phyloP scores from a whole-genome alignment of 2,329 filamentous ascomycete genomes.

The Calonectria fujianensis region DNA sequence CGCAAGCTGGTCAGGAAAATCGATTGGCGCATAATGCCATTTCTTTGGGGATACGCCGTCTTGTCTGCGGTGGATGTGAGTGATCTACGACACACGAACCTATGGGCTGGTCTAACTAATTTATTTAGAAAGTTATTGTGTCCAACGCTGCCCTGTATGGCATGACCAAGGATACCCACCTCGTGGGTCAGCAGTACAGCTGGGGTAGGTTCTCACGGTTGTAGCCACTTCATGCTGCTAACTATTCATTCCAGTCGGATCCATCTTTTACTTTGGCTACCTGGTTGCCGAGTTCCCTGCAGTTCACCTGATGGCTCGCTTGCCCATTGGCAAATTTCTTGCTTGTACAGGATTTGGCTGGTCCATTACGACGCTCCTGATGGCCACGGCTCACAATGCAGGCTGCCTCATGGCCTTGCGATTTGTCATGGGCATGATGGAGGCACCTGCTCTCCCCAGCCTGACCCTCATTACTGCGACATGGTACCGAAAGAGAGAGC shows the following conservation, averaged over 20 bases:
- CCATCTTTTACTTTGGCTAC: constrained; percentile 43
- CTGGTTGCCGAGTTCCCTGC: constrained; percentile 23
- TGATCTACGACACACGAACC: neutral
- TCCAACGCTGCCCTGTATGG: constrained; percentile 43
- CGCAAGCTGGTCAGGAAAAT: constrained; percentile 35
- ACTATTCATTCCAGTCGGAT: constrained; percentile 16
- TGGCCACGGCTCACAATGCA: constrained; percentile 61
- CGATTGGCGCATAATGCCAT: constrained; percentile 41
- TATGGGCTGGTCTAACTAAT: neutral
- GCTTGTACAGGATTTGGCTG: constrained; percentile 42
- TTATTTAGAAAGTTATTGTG: constrained; percentile 38
- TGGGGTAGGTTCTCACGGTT: constrained; percentile 24
- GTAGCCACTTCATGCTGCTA: neutral
- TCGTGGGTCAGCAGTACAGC: constrained; percentile 39
- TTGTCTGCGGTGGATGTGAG: constrained; percentile 35
- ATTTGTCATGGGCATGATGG: constrained; percentile 53
- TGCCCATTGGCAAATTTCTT: constrained; percentile 17
- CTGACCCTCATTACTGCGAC: constrained; percentile 30
- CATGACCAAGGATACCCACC: constrained; percentile 33
- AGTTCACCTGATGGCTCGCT: neutral
- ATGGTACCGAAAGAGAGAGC: constrained; percentile 38
- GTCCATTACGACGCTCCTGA: constrained; percentile 48
- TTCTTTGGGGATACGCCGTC: constrained; percentile 29
- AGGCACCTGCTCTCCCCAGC: constrained; percentile 41
- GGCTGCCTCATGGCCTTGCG: constrained; percentile 49